Base-by-base conservation (phyloP, 139 green algal genomes). In the Diplosphaera chodatii region DNA sequence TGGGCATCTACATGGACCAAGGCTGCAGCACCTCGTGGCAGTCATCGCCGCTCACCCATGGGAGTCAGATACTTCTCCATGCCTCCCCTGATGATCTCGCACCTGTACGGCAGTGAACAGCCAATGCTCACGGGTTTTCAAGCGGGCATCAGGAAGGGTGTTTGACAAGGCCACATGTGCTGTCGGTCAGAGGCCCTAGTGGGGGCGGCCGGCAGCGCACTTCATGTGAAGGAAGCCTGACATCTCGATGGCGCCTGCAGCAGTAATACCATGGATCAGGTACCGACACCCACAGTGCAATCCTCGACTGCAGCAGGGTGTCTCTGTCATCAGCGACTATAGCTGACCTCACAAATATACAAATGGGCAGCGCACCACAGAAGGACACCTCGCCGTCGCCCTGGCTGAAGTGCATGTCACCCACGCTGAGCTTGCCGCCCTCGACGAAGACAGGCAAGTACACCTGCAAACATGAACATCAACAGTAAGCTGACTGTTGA, bases 361-460 rank as follows among this genome's bases (percentile, higher is more conserved):
- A 34, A 10, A 67, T n/a, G 16, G 1, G 29, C 34, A 20, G 29
- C 27, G 18, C 63, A 37, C 72, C 81, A 55, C 83, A 87, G 71
- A 90, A 90, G 28, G 68, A 80, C 30, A 93, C 84, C 76, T 93
- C 88, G 29, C 88, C 88, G 70, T 93, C 88, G 1, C 88, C 88
- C 34, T 78, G 75, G 55, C 55, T 70, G 68, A 92, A 92, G 74
- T 93, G 88, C 80, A 93, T 91, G 80, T 93, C 83, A 18, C 88
- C 88, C 77, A 91, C 83, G 34, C 40, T 79, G 32, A 93, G 68
- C 70, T 80, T 80, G 64, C 82, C 88, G 20, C 87, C 87, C 65
- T 89, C 84, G 33, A 93, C 79, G 73, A 93, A 93, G 67, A 93
- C 87, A 0, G 75, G 87, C 29, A 93, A 85, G 80, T 92, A 92